Base-by-base conservation (phyloP, 2,329 filamentous ascomycete genomes). In the Trichoderma afroharzianum region DNA sequence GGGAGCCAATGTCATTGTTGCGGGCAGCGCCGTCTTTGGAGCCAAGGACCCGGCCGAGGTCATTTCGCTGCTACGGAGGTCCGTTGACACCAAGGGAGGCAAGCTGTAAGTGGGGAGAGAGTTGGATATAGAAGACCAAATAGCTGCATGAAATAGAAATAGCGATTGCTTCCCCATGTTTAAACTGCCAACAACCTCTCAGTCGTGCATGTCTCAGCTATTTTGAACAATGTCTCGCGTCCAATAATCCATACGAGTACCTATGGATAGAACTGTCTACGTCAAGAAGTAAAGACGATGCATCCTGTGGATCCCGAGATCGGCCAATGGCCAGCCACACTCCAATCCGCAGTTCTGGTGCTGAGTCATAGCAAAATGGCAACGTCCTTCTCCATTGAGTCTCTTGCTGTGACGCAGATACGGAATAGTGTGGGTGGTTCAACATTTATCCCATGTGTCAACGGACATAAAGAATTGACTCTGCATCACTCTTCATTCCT, bases 1-100 rank as follows among this genome's bases (percentile, higher is more conserved):
- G 0, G 96, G 96, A 39, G 96, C 96, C 70, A 99, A 99, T 78
- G 96, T 99, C 71, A 99, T 99, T 78, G 96, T 99, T 66, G 95
- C 96, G 12, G 96, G 96, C 33, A 97, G 93, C 78, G 96, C 96
- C 53, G 94, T 99, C 8, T 99, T 98, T 82, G 94, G 95, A 43
- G 95, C 96, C 21, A 88, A 94, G 78, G 93, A 97, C 78, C 96
- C 96, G 0, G 88, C 88, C 6, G 92, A 96, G 75, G 94, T 98
- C 28, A 98, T 99, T 79, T 83, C 87, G n/a, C 85, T 92, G 81
- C 83, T 99, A 78, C 88, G 94, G 75, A 89, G 92, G 72, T 88
- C 93, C 3, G 95, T 99, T 4, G 89, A 98, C 68, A 88, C 87
- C 77, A 82, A 81, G 74, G 77, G 72, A 64, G 82, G 81, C 43